Evolutionary conservation across 345 rosid genomes (phyloP).

Genomic region (Eucalyptus microcorys): DNA sequence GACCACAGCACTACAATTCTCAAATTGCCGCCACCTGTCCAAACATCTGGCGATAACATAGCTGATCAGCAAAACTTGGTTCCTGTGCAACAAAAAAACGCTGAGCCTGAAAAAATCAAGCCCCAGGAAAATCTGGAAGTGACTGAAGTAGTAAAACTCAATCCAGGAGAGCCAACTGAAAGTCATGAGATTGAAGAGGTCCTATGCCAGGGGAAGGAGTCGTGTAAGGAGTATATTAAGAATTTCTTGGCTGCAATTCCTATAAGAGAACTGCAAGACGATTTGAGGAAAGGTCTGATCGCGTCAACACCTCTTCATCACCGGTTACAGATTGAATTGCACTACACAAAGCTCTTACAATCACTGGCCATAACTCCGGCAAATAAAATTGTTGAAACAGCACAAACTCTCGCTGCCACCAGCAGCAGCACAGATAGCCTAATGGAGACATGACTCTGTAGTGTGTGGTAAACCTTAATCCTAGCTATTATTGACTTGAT

Average conservation of each 20-base stretch:
- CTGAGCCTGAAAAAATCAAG: not conserved
- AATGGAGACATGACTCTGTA: not conserved
- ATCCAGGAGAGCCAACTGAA: constrained; percentile 1
- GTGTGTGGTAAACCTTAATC: not conserved
- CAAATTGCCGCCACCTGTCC: constrained; percentile 14
- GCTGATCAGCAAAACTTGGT: not conserved
- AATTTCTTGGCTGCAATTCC: constrained; percentile 94
- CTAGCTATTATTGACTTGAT: not conserved
- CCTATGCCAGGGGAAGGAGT: constrained; percentile 65
- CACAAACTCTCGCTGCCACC: not conserved
- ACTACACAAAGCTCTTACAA: constrained; percentile 31
- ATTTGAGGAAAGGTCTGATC: constrained; percentile 71
- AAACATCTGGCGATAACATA: constrained; percentile 8
- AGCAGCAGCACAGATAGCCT: not conserved
- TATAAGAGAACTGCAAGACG: constrained; percentile 72
- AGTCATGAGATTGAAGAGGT: constrained; percentile 25
- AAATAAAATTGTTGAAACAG: not conserved
- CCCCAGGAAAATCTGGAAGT: constrained; percentile 5
- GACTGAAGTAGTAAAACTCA: not conserved
- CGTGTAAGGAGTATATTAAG: constrained; percentile 93
- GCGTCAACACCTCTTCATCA: constrained; percentile 64
- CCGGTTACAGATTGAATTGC: constrained; percentile 81
- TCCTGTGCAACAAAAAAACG: constrained; percentile 11
- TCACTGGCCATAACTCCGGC: constrained; percentile 2
- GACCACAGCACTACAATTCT: constrained; percentile 38